Evolutionary conservation across 257 asterid species (phyloP).

Genomic region (Jasminum sambac): DNA sequence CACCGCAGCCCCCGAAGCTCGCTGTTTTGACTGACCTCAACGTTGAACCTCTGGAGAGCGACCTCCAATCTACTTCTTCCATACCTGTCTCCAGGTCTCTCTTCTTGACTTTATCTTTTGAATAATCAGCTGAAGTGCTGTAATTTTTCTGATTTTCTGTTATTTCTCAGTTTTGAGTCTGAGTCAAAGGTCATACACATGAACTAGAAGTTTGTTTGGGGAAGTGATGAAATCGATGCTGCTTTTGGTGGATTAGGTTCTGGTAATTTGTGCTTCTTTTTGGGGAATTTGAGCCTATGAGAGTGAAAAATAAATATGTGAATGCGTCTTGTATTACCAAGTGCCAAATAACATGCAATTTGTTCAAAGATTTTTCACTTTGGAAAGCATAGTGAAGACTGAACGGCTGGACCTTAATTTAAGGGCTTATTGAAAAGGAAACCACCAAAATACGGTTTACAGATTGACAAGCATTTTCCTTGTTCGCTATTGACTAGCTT

Average conservation of each 20-base stretch:
- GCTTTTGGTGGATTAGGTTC: not conserved
- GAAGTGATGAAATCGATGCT: not conserved
- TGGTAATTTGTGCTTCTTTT: not conserved
- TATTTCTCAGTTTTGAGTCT: not conserved
- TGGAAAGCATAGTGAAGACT: not conserved
- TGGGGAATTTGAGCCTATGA: not conserved
- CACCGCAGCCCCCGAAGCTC: constrained; percentile 36
- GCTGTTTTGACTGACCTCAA: constrained; percentile 72
- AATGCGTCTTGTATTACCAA: not conserved
- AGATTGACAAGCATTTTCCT: not conserved
- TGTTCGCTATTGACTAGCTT: not conserved
- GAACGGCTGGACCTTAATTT: not conserved
- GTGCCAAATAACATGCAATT: too few relatives aligned
- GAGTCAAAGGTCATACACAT: not conserved
- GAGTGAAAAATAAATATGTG: not conserved
- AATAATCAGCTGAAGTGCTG: not conserved
- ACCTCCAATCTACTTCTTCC: constrained; percentile 36
- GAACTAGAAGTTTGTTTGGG: not conserved
- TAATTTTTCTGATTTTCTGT: not conserved
- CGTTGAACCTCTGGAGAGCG: constrained; percentile 67
- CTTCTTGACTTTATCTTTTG: constrained; percentile 1
- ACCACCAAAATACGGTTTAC: not conserved
- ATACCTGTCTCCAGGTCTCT: constrained; percentile 44
- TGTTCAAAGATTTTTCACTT: not conserved
- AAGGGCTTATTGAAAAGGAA: not conserved